phyloP scores from a whole-genome alignment of 768 basidiomycete species.

The Porpolomopsis calyptriformis region DNA sequence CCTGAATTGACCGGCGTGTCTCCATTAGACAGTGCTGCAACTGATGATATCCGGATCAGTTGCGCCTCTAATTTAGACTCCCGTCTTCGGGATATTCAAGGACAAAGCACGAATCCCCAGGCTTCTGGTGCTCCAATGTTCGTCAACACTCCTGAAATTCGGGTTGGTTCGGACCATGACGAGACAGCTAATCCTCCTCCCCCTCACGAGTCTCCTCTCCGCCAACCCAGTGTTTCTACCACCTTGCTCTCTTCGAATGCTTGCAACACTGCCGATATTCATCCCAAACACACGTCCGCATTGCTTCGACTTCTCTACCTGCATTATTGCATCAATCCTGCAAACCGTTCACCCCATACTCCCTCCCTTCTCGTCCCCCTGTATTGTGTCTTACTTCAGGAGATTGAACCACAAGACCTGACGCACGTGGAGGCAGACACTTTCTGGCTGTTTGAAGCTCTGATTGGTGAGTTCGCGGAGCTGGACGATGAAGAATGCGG shows the following conservation, averaged over 20 bases:
- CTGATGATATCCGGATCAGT: slow-evolving; percentile 35
- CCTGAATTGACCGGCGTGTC: slow-evolving; percentile 34
- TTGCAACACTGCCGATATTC: slow-evolving; percentile 35
- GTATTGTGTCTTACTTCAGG: slow-evolving; percentile 51
- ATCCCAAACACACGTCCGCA: slow-evolving; percentile 51
- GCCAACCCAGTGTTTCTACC: slow-evolving; percentile 17
- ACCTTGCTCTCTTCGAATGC: slow-evolving; percentile 40
- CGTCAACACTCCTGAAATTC: slow-evolving; percentile 25
- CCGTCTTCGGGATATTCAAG: slow-evolving; percentile 36
- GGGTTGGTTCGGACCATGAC: slow-evolving; percentile 21
- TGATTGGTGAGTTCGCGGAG: slow-evolving; percentile 63
- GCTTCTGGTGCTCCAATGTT: slow-evolving; percentile 19
- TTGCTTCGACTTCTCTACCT: slow-evolving; percentile 62
- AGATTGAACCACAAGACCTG: slow-evolving; percentile 48
- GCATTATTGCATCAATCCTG: slow-evolving; percentile 63
- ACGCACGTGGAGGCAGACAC: slow-evolving; percentile 69
- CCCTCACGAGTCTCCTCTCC: slow-evolving; percentile 21
- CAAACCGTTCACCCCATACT: slow-evolving; percentile 54
- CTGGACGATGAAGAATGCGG: slow-evolving; percentile 61
- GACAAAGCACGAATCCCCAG: slow-evolving; percentile 23
- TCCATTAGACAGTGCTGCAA: slow-evolving; percentile 40
- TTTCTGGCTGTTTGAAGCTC: slow-evolving; percentile 72
- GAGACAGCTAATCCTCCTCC: slow-evolving; percentile 28
- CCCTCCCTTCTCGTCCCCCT: slow-evolving; percentile 62
- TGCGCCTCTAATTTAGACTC: slow-evolving; percentile 44